Conservation (phyloP, 768 basidiomycete species). For the Russula olivacea region DNA sequence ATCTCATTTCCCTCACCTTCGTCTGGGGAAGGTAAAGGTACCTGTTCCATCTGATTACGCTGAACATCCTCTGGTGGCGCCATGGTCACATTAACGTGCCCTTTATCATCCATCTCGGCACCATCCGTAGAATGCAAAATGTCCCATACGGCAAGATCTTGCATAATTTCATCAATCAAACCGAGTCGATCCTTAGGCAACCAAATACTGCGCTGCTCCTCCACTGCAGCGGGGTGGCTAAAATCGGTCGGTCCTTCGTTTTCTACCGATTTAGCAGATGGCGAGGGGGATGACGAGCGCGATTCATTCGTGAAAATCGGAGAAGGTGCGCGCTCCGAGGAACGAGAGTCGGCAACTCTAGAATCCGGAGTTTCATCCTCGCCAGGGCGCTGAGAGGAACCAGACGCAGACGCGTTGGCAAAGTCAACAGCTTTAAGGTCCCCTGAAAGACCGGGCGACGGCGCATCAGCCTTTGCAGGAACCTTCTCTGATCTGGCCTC, state of each 20-base stretch:
- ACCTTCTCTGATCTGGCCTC: background rate
- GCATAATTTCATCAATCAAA: conserved; percentile 57
- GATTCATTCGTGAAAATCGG: conserved; percentile 13
- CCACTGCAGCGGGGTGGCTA: conserved; percentile 75
- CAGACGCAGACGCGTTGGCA: background rate
- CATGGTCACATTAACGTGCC: conserved; percentile 49
- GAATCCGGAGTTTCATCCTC: background rate
- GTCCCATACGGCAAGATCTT: conserved; percentile 45
- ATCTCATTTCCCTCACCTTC: background rate
- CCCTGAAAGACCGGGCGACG: background rate
- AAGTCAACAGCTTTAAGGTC: background rate
- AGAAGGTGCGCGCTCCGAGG: background rate
- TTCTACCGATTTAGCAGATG: conserved; percentile 29
- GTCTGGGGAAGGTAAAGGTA: background rate
- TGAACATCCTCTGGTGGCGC: conserved; percentile 36
- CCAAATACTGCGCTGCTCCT: conserved; percentile 79
- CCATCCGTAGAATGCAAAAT: conserved; percentile 45
- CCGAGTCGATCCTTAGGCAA: conserved; percentile 70
- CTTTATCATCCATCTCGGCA: conserved; percentile 57
- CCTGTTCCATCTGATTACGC: background rate
- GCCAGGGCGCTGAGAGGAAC: background rate
- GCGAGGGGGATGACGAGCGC: conserved; percentile 15
- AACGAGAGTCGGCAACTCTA: background rate
- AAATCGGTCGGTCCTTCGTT: conserved; percentile 47
- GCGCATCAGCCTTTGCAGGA: background rate